These are phyloP conservation scores for Arthrobotrys pseudoclavata DNA, from an alignment of 2,329 filamentous ascomycete genomes.

Conservation along the genomic window DNA sequence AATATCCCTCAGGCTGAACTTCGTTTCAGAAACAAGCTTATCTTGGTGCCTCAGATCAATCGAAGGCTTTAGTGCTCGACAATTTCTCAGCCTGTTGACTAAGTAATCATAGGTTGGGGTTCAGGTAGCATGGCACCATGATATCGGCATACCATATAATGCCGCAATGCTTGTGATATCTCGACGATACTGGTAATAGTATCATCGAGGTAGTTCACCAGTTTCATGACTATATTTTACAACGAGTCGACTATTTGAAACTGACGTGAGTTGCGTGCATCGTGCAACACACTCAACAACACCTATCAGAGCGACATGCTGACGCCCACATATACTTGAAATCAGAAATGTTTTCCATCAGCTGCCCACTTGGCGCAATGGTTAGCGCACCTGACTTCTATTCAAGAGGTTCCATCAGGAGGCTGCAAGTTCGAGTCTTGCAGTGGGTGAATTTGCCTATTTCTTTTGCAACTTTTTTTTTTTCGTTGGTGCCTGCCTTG, in stretches of 20 bases:
- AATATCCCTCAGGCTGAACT: conserved; percentile 25
- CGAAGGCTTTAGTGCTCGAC: neutral
- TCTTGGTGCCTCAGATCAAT: neutral
- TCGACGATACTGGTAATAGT: too few relatives aligned
- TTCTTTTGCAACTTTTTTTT: conserved; percentile 25
- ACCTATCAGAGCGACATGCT: neutral
- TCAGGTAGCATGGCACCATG: too few relatives aligned
- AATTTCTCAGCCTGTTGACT: too few relatives aligned
- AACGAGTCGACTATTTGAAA: too few relatives aligned
- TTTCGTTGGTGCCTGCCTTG: neutral
- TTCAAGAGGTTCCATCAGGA: conserved; percentile 34
- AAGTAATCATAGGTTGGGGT: too few relatives aligned
- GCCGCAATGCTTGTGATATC: too few relatives aligned
- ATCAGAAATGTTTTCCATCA: neutral
- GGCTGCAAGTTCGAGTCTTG: conserved; percentile 51
- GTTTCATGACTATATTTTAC: too few relatives aligned
- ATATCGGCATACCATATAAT: too few relatives aligned
- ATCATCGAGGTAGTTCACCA: too few relatives aligned
- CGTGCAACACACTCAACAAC: conserved; percentile 4
- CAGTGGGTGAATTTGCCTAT: conserved; percentile 40
- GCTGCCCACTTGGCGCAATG: conserved; percentile 51
- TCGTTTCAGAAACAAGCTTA: conserved; percentile 31
- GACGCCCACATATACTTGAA: neutral
- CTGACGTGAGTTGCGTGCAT: too few relatives aligned
- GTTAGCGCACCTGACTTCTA: conserved; percentile 55